A percentile compares a stretch with the other conserved stretches of the same genome.
phyloP scores from a whole-genome alignment of 1,139 yeast species.

The Geotrichum phurueaensis region DNA sequence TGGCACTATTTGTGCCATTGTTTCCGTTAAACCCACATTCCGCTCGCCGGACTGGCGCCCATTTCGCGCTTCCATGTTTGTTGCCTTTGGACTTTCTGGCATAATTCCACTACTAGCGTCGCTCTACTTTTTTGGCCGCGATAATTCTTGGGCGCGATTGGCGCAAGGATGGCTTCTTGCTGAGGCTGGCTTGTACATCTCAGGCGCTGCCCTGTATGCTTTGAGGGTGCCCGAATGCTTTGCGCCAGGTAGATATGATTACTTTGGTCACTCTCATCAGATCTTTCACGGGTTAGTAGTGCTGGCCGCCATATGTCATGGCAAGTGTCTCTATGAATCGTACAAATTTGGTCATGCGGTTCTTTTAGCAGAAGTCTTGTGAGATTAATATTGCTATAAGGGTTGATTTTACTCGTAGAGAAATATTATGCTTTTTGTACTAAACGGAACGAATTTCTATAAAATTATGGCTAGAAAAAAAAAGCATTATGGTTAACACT shows the following conservation, averaged over 20 bases:
- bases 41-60: slow-evolving; percentile 68
- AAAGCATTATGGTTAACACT: not conserved
- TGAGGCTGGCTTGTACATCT: slow-evolving; percentile 70
- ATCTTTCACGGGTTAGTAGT: slow-evolving; percentile 80
- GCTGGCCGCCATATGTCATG: slow-evolving; percentile 72
- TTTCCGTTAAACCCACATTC: slow-evolving; percentile 63
- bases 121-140: slow-evolving; percentile 41
- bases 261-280: slow-evolving; percentile 82
- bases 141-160: slow-evolving; percentile 46
- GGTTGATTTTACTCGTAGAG: not conserved
- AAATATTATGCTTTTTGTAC: not conserved
- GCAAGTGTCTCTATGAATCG: slow-evolving; percentile 56
- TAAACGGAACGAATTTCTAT: not conserved
- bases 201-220: slow-evolving; percentile 78
- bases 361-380: not conserved
- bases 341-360: slow-evolving; percentile 32
- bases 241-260: slow-evolving; percentile 61
- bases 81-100: slow-evolving; percentile 75
- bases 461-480: not conserved
- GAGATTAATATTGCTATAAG: not conserved
- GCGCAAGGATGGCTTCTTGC: slow-evolving; percentile 55
- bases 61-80: slow-evolving; percentile 70
- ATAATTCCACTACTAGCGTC: slow-evolving; percentile 62
- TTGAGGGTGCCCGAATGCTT: slow-evolving; percentile 69
- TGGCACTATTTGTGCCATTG: slow-evolving; percentile 57